Percentiles rank a stretch among this genome's conserved stretches.
Evolutionary conservation across 352 stramenopile species (phyloP).

Genomic region (Phytophthora foliorum): DNA sequence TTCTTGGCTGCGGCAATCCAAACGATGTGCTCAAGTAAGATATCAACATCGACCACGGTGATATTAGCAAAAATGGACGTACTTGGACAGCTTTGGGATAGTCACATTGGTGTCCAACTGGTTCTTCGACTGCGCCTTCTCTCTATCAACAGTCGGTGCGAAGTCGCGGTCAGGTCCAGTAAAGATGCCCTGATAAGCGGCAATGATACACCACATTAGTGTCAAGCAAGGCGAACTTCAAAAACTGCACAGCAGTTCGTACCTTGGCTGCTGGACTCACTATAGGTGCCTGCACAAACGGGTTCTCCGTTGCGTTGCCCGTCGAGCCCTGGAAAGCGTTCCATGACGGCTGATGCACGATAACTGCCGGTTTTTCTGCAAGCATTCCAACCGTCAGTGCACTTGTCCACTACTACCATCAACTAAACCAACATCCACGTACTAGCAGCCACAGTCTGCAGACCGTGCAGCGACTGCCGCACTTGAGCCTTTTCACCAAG

Average conservation of each 20-base stretch:
- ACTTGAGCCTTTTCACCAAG: conserved; percentile 71
- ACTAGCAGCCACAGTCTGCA: conserved; percentile 56
- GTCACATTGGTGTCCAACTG: conserved; percentile 50
- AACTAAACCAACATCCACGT: conserved; percentile 19
- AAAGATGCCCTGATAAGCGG: conserved; percentile 42
- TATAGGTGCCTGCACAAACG: conserved; percentile 60
- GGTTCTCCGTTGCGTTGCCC: conserved; percentile 54
- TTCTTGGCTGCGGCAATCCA: conserved; percentile 43
- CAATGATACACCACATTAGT: conserved; percentile 4
- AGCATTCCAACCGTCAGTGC: conserved; percentile 20
- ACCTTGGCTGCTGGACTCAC: conserved; percentile 41
- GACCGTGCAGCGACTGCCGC: conserved; percentile 62
- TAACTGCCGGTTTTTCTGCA: conserved; percentile 49
- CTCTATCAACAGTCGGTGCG: conserved; percentile 42
- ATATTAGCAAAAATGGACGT: conserved; percentile 2
- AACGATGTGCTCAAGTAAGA: conserved; percentile 3
- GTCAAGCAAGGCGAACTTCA: conserved; percentile 1
- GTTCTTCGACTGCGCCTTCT: conserved; percentile 54
- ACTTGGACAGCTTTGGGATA: conserved; percentile 56
- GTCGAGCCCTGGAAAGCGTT: conserved; percentile 63
- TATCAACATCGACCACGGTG: neutral
- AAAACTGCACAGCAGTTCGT: conserved; percentile 7
- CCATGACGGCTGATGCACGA: conserved; percentile 57
- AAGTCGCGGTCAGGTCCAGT: conserved; percentile 44
- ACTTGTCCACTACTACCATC: neutral